phyloP scores from a whole-genome alignment of 352 stramenopile genomes.

The Phytophthora sojae region DNA sequence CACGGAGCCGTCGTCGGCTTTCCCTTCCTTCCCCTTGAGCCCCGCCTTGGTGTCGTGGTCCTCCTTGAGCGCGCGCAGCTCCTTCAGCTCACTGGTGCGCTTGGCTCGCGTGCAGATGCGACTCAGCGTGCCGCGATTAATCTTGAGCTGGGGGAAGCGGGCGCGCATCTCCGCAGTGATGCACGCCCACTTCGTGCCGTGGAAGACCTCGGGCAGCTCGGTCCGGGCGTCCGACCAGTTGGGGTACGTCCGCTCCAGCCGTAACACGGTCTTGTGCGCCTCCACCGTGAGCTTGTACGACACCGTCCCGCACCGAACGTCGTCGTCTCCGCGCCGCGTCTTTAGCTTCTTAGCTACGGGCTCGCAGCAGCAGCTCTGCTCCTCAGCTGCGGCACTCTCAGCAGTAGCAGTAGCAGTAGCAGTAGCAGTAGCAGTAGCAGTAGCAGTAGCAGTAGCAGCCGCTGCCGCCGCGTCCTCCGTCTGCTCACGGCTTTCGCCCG shows the following conservation, averaged over 20 bases:
- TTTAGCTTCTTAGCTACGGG: neutral
- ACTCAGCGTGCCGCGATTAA: neutral
- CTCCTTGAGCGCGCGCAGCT: neutral
- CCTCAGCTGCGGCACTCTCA: too few relatives aligned
- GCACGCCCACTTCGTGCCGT: neutral
- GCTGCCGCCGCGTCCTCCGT: neutral
- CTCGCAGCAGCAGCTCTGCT: too few relatives aligned
- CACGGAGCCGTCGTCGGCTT: too few relatives aligned
- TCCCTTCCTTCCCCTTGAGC: too few relatives aligned
- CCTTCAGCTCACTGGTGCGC: neutral
- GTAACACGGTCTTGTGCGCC: neutral
- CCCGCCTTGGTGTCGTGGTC: neutral
- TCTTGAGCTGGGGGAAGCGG: neutral
- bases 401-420: too few relatives aligned
- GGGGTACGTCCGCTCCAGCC: neutral
- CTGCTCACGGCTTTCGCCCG: neutral
- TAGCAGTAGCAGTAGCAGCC: neutral
- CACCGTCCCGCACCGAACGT: neutral
- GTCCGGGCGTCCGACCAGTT: neutral
- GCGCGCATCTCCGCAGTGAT: constrained; percentile 5
- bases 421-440: too few relatives aligned
- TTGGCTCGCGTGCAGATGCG: neutral
- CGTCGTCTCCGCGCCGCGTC: too few relatives aligned
- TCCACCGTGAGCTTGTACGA: neutral
- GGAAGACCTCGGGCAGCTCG: neutral